These are phyloP conservation scores for Cochlearia excelsa DNA, from an alignment of 345 rosid genomes.

Conservation along the genomic window DNA sequence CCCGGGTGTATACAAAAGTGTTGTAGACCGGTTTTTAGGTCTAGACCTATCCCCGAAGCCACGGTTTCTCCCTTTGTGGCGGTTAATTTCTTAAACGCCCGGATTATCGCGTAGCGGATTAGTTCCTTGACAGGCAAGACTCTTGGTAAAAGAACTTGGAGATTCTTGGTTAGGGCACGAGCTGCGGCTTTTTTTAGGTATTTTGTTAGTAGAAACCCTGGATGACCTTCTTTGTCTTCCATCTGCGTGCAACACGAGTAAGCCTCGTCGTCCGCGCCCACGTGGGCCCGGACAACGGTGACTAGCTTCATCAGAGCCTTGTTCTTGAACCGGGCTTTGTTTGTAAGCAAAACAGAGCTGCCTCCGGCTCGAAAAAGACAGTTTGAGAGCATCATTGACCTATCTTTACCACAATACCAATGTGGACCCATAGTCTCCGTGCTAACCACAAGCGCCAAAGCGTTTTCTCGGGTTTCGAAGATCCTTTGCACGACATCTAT, in stretches of 20 bases:
- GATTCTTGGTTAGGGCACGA: conserved; percentile 52
- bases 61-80: conserved; percentile 19
- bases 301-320: conserved; percentile 50
- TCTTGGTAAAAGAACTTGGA: conserved; percentile 52
- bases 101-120: conserved; percentile 19
- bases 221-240: conserved; percentile 36
- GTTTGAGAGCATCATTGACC: conserved; percentile 75
- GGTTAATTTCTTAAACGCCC: conserved; percentile 28
- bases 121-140: conserved; percentile 48
- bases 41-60: conserved; percentile 28
- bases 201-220: conserved; percentile 38
- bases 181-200: conserved; percentile 30
- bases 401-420: conserved; percentile 74
- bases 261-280: conserved; percentile 59
- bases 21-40: conserved; percentile 35
- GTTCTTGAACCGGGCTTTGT: conserved; percentile 43
- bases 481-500: conserved; percentile 40
- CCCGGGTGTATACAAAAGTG: conserved; percentile 40
- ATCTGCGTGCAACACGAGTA: conserved; percentile 51
- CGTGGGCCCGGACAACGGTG: conserved; percentile 47
- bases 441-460: conserved; percentile 65
- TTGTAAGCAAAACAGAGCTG: conserved; percentile 66
- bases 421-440: conserved; percentile 65
- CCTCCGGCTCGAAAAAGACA: conserved; percentile 73
- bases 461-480: conserved; percentile 44